Base-by-base conservation (phyloP, 768 basidiomycete genomes). In the Obba rivulosa region DNA sequence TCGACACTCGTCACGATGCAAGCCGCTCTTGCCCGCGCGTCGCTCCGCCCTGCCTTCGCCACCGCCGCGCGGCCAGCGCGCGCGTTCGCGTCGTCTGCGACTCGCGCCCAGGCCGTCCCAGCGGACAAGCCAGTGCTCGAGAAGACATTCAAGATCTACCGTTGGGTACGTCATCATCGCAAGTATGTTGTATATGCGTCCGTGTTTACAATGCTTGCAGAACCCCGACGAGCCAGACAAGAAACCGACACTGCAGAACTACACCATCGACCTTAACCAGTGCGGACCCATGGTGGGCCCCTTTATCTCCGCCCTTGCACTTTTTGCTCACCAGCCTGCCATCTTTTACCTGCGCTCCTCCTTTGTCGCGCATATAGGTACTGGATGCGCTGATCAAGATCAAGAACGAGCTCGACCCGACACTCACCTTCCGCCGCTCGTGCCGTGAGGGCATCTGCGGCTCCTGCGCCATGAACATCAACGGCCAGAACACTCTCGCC, bases 111-210 rank as follows among this genome's bases (percentile, higher is more conserved):
- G 58, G 67, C 77, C 20, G 76, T 79, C 2, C 80, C 83, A 0
- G 65, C 69, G 2, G 73, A 84, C 70, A 88, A 87, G 66, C 80
- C 82, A 0, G 79, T 79, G 16, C 63, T 87, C 57, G 73, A 85
- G 60, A 98, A 98, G 74, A 87, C 93, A 68, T 97, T 99, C 78
- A 90, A 94, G 78, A 93, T 99, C 56, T 99, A 99, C 73, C 89
- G 96, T 66, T 99, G 96, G 92, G 91, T 91, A 49, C 52, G 81
- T 73, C 13, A 16, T n/a, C 36, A n/a, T 22, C 17, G 45, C 14
- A 41, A 17, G 7, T 45, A 20, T 34, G 21, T 39, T 34, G 16
- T 40, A 31, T 13, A 13, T 5, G 28, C 28, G 13, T 13, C 28
- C 28, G 13, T 13, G 20, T 50, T 49, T 16, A 43, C 11, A 38